Evolutionary conservation across 2,329 filamentous ascomycete genomes (phyloP).

Genomic region (Akanthomyces uredinophilus): DNA sequence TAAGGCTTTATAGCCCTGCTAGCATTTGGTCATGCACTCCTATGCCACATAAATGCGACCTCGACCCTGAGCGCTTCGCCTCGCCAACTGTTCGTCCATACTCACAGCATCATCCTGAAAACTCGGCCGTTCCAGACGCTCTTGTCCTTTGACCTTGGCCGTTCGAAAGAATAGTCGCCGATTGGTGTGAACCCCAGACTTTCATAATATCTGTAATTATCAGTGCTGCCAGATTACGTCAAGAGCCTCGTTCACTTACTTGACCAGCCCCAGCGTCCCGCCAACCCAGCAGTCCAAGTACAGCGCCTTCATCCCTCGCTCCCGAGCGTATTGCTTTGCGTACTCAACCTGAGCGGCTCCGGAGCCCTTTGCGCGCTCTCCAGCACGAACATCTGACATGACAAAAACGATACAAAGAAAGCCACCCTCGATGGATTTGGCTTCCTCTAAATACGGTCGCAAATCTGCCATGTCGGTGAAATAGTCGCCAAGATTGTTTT

Average conservation of each 20-base stretch:
- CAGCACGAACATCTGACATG: conserved; percentile 1
- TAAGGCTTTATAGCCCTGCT: too few species aligned
- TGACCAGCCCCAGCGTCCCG: conserved; percentile 2
- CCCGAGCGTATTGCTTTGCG: neutral
- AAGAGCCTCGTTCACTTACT: neutral
- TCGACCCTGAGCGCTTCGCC: too few species aligned
- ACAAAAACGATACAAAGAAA: neutral
- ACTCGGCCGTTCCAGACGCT: neutral
- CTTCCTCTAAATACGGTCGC: conserved; percentile 5
- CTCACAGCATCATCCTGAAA: neutral
- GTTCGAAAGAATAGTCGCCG: neutral
- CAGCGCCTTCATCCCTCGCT: neutral
- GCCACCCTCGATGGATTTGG: neutral
- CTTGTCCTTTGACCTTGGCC: neutral
- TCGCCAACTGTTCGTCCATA: too few species aligned
- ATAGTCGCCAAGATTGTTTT: conserved; percentile 3
- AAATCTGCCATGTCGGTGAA: neutral
- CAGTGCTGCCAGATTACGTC: neutral
- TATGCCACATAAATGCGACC: too few species aligned
- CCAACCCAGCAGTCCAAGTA: conserved; percentile 7
- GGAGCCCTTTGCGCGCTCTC: neutral
- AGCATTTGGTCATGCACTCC: too few species aligned
- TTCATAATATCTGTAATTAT: neutral
- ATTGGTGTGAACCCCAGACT: neutral
- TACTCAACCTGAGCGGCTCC: neutral